Base-by-base conservation (phyloP, 352 stramenopile genomes). In the Thraustochytrium sp. region DNA sequence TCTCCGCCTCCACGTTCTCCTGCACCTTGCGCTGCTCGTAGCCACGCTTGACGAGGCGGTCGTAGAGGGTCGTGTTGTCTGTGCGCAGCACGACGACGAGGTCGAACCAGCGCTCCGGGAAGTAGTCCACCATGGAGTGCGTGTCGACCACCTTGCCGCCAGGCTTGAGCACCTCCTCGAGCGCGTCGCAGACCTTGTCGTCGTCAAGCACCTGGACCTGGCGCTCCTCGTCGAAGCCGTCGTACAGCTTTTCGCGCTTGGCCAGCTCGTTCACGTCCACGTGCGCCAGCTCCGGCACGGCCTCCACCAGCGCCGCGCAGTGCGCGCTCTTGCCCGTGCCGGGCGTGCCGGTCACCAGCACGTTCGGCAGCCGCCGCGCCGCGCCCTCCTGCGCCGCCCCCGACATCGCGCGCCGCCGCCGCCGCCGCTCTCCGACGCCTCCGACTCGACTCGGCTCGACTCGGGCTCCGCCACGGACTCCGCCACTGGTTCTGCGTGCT, bases 1-100 rank as follows among this genome's bases (percentile, higher is more conserved):
- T 96, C 87, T 96, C 92, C 61, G 91, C 94, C 87, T 95, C 89
- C 85, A 96, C 91, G 84, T 96, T 96, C 85, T 96, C 92, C 21
- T 84, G 77, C 42, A 96, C 87, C 73, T 96, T 96, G 82, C 93
- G 93, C 54, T 92, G 86, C 72, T 88, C 90, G 87, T 96, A 96
- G 8, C 91, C 91, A 72, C 85, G 46, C 82, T 91, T 90, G 44
- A 89, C 86, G 40, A 96, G 88, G 11, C 92, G 90, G 76, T 96
- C 92, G 65, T 92, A 96, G 11, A 96, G 89, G 9, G 85, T 11
- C 84, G 92, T 96, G 86, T 96, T 96, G 87, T 94, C 91, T 54
- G 90, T 90, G 48, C 88, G 89, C 11, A 96, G 89, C 85, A 96
- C 92, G 65, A 96, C 68, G 26, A 96, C 84, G 72, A 96, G 90